Evolutionary conservation across 1,284 basidiomycete genomes (phyloP), one percentile per base, ranked within the genome.

Genomic region (Trametes pubescens): DNA sequence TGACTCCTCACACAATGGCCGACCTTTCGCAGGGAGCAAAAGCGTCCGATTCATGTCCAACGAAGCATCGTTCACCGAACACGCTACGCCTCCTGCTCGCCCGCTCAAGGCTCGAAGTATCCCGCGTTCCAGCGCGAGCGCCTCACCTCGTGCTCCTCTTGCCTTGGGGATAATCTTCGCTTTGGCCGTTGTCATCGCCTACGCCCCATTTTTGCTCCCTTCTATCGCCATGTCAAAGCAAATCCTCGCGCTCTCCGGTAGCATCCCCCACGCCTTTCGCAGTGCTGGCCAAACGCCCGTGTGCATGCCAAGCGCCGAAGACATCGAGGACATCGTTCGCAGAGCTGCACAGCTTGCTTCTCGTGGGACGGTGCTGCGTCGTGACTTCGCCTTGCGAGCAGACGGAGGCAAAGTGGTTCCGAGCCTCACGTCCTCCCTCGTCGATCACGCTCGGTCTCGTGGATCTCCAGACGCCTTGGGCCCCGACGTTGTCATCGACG

Each of bases 21-120:
- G n/a, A n/a, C n/a, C n/a, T n/a, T n/a, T n/a, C n/a, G 32, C 16
- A 51, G 44, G 9, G 4, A 8, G n/a, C 7, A 21, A 21, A 22
- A 46, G 37, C 7, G 51, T 51, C 3, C 51, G 32, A 7, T 51
- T 51, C n/a, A 8, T 2, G 2, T 7, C 29, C 3, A 32, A 24
- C 18, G 51, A 51, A n/a, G 51, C 51, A 5, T 51, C 51, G 2
- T 51, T 51, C 51, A 51, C 14, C 13, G 51, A 51, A 21, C 51
- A n/a, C 8, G 51, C 16, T 10, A 8, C 44, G 9, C 44, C 14
- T n/a, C 14, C 40, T 5, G 18, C n/a, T 16, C 14, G 18, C 11
- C 8, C 29, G 7, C 32, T 26, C 48, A n/a, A 4, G 10, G 8
- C n/a, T n/a, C n/a, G n/a, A n/a, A n/a, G n/a, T n/a, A n/a, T n/a